Base-by-base conservation (phyloP, 2,329 filamentous ascomycete species). In the Colletotrichum kahawae region DNA sequence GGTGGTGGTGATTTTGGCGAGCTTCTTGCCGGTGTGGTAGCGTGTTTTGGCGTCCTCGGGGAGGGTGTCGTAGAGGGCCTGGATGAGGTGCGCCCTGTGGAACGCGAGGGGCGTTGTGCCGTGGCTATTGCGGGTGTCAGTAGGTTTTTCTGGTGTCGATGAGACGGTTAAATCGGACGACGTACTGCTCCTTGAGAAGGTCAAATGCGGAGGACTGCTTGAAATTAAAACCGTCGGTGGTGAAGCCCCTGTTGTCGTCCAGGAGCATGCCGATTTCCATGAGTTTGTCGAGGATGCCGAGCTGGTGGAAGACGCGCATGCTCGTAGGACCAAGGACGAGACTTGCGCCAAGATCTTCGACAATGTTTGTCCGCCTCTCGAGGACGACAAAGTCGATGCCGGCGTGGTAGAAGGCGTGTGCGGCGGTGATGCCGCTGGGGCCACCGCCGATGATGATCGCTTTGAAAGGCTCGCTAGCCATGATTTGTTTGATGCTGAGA, bases 371-470 rank as follows among this genome's bases (percentile, higher is more conserved):
- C 33, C 81, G 74, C 38, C 79, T 74, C 70, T 84, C 83, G 8
- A 84, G 80, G 4, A 84, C 77, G 2, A 84, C 56, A 51, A 82
- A 84, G 68, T 84, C 81, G 67, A 84, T 83, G 5, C 80, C 82
- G 2, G 83, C 83, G 2, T 76, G 76, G 36, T 70, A n/a, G 4
- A 84, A 79, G 36, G 79, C 77, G 59, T 83, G 81, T 1, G 82
- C 82, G 7, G 81, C 78, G 7, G 77, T 78, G 4, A 84, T 65
- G 1, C 82, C 82, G 7, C 77, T 76, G 10, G 81, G 80, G 18
- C 82, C 82, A 21, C 79, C 80, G 56, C 82, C 82, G 31, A 84
- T 68, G 43, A 84, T 78, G 64, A 84, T 80, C 13, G 79, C 79
- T 51, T 76, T 80, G 77, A 81, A 81, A 5, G 72, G 69, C 3